A percentile compares a stretch with the other conserved stretches of the same genome.
phyloP scores from a whole-genome alignment of 208 protist species.

The Leishmania lainsoni region DNA sequence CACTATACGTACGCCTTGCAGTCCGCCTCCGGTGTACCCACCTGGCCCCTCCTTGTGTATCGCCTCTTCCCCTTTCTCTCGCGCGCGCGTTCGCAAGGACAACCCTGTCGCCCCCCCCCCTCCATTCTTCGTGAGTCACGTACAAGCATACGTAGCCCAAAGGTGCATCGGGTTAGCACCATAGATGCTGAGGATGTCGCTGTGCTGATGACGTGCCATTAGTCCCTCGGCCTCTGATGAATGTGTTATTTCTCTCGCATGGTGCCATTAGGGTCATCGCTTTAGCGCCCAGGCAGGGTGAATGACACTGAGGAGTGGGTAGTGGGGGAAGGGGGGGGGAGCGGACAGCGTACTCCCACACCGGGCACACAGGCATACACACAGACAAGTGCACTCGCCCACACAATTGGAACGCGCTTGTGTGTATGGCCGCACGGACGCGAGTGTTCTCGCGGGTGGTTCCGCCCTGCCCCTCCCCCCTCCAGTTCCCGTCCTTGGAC shows the following conservation, averaged over 20 bases:
- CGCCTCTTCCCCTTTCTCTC: not conserved
- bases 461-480: not conserved
- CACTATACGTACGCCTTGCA: not conserved
- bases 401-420: not conserved
- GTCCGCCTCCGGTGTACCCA: not conserved
- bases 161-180: not conserved
- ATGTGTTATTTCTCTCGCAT: not conserved
- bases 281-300: not conserved
- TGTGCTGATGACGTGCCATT: too few species aligned
- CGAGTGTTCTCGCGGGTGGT: not conserved
- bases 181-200: not conserved
- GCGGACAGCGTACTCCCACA: not conserved
- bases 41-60: not conserved
- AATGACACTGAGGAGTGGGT: not conserved
- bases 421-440: not conserved
- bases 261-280: not conserved
- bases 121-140: not conserved
- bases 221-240: not conserved
- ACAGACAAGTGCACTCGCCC: not conserved
- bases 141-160: not conserved
- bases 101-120: not conserved
- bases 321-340: not conserved
- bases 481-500: not conserved
- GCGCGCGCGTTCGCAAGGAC: not conserved
- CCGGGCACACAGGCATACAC: conserved; percentile 1